These are phyloP conservation scores for Aspergillus sp. DNA, from an alignment of 2,329 filamentous ascomycete genomes.

Conservation along the genomic window DNA sequence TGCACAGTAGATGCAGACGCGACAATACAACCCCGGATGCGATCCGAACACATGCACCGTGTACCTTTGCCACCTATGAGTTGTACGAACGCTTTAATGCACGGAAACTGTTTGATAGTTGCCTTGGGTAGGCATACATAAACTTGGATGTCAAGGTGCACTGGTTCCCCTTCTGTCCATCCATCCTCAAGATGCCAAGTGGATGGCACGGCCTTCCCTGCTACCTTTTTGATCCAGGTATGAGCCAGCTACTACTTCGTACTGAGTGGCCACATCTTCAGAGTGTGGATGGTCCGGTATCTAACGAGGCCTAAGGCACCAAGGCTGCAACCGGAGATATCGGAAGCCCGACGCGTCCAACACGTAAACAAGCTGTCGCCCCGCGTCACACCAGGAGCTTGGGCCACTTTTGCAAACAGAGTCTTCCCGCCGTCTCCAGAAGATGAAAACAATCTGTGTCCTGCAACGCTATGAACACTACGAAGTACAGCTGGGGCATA, in stretches of 20 bases:
- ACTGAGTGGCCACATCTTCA: neutral
- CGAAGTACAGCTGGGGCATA: neutral
- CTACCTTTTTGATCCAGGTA: too few species aligned
- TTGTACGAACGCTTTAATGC: neutral
- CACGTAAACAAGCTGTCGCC: slow-evolving; percentile 26
- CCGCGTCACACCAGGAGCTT: slow-evolving; percentile 25
- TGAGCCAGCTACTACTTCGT: neutral
- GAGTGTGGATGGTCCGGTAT: neutral
- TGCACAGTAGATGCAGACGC: neutral
- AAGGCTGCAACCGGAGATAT: slow-evolving; percentile 20
- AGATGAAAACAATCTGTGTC: neutral
- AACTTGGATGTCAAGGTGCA: neutral
- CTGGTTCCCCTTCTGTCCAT: neutral
- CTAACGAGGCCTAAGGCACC: slow-evolving; percentile 17
- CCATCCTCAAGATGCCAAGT: neutral
- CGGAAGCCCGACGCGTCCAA: slow-evolving; percentile 24
- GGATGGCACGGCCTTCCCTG: neutral
- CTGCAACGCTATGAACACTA: too few species aligned
- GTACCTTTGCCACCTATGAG: neutral
- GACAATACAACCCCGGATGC: neutral
- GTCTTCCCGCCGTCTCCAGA: neutral
- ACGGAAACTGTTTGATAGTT: slow-evolving; percentile 1
- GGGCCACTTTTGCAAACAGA: slow-evolving; percentile 18
- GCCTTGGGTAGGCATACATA: slow-evolving; percentile 10
- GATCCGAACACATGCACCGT: neutral